These are phyloP conservation scores for Botrytis fabae DNA, from an alignment of 2,329 filamentous ascomycete species.

Conservation along the genomic window DNA sequence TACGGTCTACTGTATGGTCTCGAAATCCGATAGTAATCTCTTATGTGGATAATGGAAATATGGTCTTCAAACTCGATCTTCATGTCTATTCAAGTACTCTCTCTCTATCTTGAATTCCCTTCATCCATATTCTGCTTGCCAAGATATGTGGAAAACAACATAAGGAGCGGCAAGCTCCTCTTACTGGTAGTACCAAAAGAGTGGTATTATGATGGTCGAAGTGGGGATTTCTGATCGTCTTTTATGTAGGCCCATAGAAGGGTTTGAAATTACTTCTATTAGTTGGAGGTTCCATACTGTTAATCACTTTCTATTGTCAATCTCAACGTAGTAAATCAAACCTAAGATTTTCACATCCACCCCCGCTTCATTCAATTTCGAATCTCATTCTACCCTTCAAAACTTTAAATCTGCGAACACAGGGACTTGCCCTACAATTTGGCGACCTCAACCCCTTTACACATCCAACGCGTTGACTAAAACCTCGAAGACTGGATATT, in stretches of 20 bases:
- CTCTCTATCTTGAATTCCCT: not conserved
- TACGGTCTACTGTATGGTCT: not conserved
- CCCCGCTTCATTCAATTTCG: not conserved
- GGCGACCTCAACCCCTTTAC: not conserved
- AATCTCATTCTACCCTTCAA: not conserved
- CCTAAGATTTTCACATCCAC: not conserved
- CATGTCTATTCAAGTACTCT: not conserved
- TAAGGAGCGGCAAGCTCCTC: not conserved
- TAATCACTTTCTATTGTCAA: not conserved
- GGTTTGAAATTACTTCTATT: not conserved
- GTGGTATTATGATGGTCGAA: not conserved
- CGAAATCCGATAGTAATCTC: not conserved
- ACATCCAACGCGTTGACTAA: not conserved
- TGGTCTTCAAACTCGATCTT: not conserved
- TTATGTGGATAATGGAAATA: fast-evolving
- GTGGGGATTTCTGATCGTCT: not conserved
- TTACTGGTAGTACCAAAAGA: not conserved
- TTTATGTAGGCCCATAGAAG: too few relatives aligned
- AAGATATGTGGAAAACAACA: too few relatives aligned
- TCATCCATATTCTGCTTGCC: not conserved
- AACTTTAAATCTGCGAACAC: not conserved
- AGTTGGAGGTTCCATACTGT: not conserved
- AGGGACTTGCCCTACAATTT: not conserved
- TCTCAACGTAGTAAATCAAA: not conserved
- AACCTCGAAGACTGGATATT: not conserved